These are phyloP conservation scores for Endocarpon pusillum DNA, from an alignment of 495 filamentous ascomycete genomes.

Conservation along the genomic window DNA sequence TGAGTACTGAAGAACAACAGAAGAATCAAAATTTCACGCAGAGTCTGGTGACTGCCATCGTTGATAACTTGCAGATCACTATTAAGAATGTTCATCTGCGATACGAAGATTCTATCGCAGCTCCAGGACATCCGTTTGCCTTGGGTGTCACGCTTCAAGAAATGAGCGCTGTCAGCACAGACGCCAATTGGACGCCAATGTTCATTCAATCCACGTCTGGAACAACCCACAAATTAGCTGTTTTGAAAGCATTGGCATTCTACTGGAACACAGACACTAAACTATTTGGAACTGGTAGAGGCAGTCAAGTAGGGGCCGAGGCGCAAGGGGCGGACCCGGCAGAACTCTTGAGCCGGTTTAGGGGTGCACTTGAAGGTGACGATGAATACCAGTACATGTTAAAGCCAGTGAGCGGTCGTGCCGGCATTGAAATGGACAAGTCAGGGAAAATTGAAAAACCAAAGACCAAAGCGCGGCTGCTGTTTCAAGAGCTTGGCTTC, in stretches of 20 bases:
- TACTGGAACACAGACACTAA: slow-evolving; percentile 95
- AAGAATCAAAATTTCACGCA: slow-evolving; percentile 93
- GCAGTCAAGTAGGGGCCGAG: slow-evolving; percentile 40
- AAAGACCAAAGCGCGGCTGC: slow-evolving; percentile 73
- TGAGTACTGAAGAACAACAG: slow-evolving; percentile 85
- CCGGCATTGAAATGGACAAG: slow-evolving; percentile 86
- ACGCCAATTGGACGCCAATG: slow-evolving; percentile 80
- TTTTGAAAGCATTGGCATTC: slow-evolving; percentile 68
- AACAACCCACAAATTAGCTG: slow-evolving; percentile 82
- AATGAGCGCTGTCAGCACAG: slow-evolving; percentile 90
- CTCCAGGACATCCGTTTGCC: slow-evolving; percentile 88
- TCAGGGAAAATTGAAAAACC: slow-evolving; percentile 62
- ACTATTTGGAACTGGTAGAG: slow-evolving; percentile 59
- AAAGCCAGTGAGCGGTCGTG: slow-evolving; percentile 83
- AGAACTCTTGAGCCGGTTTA: slow-evolving; percentile 58
- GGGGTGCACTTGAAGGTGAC: slow-evolving; percentile 53
- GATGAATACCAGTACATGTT: slow-evolving; percentile 84
- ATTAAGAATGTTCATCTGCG: slow-evolving; percentile 96
- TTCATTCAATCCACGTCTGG: slow-evolving; percentile 74
- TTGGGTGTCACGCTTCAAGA: slow-evolving; percentile 82
- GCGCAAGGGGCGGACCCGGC: slow-evolving; percentile 49
- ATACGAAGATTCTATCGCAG: slow-evolving; percentile 93
- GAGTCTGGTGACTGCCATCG: slow-evolving; percentile 84
- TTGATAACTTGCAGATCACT: slow-evolving; percentile 92
- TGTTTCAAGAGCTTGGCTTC: slow-evolving; percentile 93